Evolutionary conservation across 2,329 filamentous ascomycete species (phyloP), one percentile per base, ranked within the genome.

Genomic region (Penicillium sp.): DNA sequence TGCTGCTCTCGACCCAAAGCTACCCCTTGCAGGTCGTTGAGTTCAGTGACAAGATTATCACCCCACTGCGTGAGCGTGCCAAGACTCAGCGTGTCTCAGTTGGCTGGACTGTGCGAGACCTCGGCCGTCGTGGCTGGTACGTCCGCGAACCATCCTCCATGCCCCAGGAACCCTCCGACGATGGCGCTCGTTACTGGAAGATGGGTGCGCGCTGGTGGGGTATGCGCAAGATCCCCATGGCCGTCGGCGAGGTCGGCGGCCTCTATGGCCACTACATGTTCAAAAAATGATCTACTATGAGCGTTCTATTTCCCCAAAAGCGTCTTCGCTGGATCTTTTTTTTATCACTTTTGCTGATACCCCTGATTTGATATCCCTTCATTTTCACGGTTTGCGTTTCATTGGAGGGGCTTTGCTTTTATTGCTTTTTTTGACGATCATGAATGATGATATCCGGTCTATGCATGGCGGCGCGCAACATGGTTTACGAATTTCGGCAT

Each of bases 141-240:
- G 87, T 79, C 33, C 73, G 79, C 11, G 75, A 78, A 53, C 76
- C 75, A 5, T 61, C 67, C 5, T 72, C 61, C 65, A 78, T 69
- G 60, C 65, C 67, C 46, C 61, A 63, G 49, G 63, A 64, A 53
- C 59, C 57, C 31, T 50, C 65, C 1, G 85, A 88, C 69, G 82
- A 87, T 64, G 85, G 85, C 2, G 73, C 78, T 46, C 79, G 87
- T 33, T 76, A 78, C 67, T 94, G 90, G 90, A 94, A 94, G 79
- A 89, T 91, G 87, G 90, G 90, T 33, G 90, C 90, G 48, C 84
- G 85, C 65, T 90, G 86, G 77, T 93, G 90, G 90, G 90, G 90
- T 38, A 92, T 92, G 86, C 83, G 89, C 61, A 94, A 85, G 71
- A 74, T 84, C 27, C 82, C 82, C 2, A 79, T 85, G 60, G 80